Evolutionary conservation across 352 stramenopile species (phyloP), one percentile per base, ranked within the genome.

Genomic region (Pythium apleroticum): DNA sequence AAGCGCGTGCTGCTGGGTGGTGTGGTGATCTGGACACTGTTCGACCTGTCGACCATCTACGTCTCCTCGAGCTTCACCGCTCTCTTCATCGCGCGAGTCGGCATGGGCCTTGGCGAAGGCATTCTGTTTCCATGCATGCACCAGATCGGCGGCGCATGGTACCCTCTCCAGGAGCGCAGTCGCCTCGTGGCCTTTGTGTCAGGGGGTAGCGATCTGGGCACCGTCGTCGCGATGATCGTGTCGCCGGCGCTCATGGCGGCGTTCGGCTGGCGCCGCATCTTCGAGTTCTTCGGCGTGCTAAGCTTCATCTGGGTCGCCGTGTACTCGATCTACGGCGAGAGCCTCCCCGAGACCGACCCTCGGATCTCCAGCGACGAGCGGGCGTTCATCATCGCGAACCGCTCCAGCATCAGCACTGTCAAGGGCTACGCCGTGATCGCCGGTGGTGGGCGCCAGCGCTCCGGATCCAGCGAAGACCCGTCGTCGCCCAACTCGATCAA

Each of bases 51-150:
- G 59, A 96, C 88, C 3, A 72, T 96, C 15, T 22, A 81, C 11
- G 81, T 82, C 39, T 74, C 83, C 3, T 81, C 80, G 50, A 85
- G 72, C 70, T 74, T 90, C 24, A 77, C 74, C 35, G 78, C 74
- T n/a, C 74, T 96, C 27, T 95, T 89, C 67, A 69, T 93, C 41
- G 86, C 81, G 17, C 86, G 88, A 57, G 77, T 78, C 1, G 83
- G 81, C 14, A 96, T 96, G 88, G 88, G 88, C 1, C 75, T 96
- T 28, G 88, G 88, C 54, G 88, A 96, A 56, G 88, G 88, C 33
- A 93, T 96, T 48, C 66, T 96, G 33, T 96, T 96, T 55, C 88
- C 88, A 30, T 96, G 86, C 55, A 93, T 96, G 88, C 86, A 96
- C 56, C 84, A 93, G 73, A 84, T 96, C 65, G 74, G 83, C n/a